Evolutionary conservation across 345 rosid genomes (phyloP), one percentile per base, ranked within the genome.

Genomic region (Hibiscus tridactylites): DNA sequence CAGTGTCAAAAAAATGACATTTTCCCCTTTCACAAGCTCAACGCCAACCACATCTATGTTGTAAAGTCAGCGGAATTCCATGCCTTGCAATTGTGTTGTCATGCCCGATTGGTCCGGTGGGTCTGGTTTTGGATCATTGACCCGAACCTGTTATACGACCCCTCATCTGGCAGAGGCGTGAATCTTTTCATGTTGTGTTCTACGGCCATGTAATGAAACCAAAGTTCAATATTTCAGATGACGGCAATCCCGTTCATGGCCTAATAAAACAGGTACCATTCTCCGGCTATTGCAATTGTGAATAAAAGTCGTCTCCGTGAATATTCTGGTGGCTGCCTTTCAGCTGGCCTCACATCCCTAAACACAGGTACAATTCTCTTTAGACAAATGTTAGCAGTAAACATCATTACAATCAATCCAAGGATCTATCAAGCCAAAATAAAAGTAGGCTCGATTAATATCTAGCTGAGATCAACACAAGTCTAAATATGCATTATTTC

Each of bases 131-230:
- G 83, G 63, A 77, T 87, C 83, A 46, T 92, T 90, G n/a, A 88
- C 72, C 26, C 91, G 80, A 72, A 91, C 87, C 92, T 91, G 66
- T 13, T 9, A 8, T 13, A 57, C 42, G 53, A 24, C 5, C 84
- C 94, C 85, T 93, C 98, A 19, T 85, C 90, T 0, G 96, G 92
- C n/a, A 83, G 77, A 0, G 96, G 96, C 98, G 91, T 91, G 49
- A 9, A 74, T 71, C 92, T 84, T 73, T 85, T 91, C 39, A 92
- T 82, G 35, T 91, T 70, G 66, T 90, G 96, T 7, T 86, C 84
- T 39, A 88, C 77, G 9, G 63, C 90, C 97, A 93, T 91, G 75
- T 84, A 91, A 61, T 83, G 86, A 74, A 93, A 91, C 75, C 98
- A 91, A 52, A 47, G 17, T 63, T 17, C 50, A 63, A 39, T 63